Conservation (phyloP, 306 rosid genomes). For the Coriaria nepalensis region DNA sequence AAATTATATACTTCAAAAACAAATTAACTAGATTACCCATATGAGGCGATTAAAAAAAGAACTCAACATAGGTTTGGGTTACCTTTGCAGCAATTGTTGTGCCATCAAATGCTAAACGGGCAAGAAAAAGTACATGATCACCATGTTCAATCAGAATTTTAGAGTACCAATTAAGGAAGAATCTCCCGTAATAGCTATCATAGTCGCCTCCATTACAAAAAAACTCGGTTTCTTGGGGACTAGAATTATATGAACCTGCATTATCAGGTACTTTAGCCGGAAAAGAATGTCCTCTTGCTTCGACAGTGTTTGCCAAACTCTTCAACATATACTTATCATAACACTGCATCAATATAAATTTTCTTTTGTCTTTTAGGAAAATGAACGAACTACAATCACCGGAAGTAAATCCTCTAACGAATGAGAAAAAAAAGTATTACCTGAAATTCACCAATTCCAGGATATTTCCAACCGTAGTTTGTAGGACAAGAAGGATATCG, state of each 20-base stretch:
- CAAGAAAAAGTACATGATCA: slow-evolving; percentile 70
- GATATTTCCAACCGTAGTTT: slow-evolving; percentile 98
- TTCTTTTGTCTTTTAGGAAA: no score
- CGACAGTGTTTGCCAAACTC: slow-evolving; percentile 79
- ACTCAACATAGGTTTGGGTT: slow-evolving; percentile 12
- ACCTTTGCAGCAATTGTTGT: slow-evolving; percentile 85
- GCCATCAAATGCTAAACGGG: slow-evolving; percentile 81
- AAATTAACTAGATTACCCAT: slow-evolving; percentile 16
- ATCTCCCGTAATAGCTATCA: slow-evolving; percentile 90
- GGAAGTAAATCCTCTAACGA: not conserved
- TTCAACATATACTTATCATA: slow-evolving; percentile 73
- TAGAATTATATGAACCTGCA: slow-evolving; percentile 80
- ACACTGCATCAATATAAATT: slow-evolving; percentile 39
- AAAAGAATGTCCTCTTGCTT: slow-evolving; percentile 64
- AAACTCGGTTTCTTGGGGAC: slow-evolving; percentile 93
- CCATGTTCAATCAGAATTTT: slow-evolving; percentile 76
- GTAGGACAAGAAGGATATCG: slow-evolving; percentile 85
- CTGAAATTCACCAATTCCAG: slow-evolving; percentile 99
- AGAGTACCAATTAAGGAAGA: slow-evolving; percentile 95
- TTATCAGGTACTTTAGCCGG: slow-evolving; percentile 98
- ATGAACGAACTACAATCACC: no score
- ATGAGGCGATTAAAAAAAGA: slow-evolving; percentile 3
- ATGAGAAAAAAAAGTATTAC: slow-evolving; percentile 22
- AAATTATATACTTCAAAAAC: slow-evolving; percentile 34
- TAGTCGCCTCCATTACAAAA: slow-evolving; percentile 97